Base-by-base conservation (phyloP, 1,284 basidiomycete genomes). In the Tetrapyrgos nigripes region DNA sequence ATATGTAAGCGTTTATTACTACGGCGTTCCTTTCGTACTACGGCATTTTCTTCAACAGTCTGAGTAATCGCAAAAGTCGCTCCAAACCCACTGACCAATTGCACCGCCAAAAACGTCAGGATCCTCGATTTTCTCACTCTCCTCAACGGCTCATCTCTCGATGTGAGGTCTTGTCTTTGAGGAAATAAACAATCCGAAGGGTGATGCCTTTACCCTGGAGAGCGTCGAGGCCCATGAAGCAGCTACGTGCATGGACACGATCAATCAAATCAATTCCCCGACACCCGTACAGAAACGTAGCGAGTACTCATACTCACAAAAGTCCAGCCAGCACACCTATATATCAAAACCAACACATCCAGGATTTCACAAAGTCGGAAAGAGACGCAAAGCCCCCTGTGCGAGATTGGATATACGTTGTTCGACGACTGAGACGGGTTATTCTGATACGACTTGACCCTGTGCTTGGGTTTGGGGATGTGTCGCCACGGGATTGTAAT, bases 11-110 rank as follows among this genome's bases (percentile, higher is more conserved):
- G n/a, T n/a, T n/a, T n/a, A n/a, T n/a, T n/a, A n/a, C n/a, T n/a
- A n/a, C n/a, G n/a, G n/a, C n/a, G n/a, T n/a, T n/a, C n/a, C n/a
- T n/a, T n/a, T n/a, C n/a, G n/a, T n/a, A n/a, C n/a, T 29, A 35
- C 23, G 53, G 49, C 28, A 11, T 26, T 74, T 82, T 29, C 60
- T 92, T 92, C 92, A 53, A 93, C 90, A 0, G 95, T 98, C 72
- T 97, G 95, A 1, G 93, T 95, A 65, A 98, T 89, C 0, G 93
- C 93, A 70, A 97, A 94, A 0, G 95, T 96, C 5, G 90, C 88
- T 0, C 90, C 95, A 65, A 98, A 98, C 11, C 91, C 93, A 5
- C n/a, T n/a, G n/a, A 92, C 63, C 53, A 97, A 84, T 73, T 98
- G 93, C 33, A 97, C 82, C 4, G 79, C 75, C 1, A 94, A 78